Base-by-base conservation (phyloP, 257 asterid species). In the Capsicum pubescens region DNA sequence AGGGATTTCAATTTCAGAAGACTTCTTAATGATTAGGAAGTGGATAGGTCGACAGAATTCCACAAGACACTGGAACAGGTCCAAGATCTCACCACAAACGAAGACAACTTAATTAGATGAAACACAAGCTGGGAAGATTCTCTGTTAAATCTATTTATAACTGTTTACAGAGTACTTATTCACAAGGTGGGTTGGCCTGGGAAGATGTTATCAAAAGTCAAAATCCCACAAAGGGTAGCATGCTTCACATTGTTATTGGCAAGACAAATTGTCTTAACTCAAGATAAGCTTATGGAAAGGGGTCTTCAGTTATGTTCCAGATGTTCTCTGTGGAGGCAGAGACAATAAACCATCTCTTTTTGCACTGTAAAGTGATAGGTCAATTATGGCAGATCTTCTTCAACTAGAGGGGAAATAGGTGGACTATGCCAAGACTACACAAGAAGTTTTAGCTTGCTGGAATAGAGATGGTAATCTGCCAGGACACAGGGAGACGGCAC, bases 361-460 rank as follows among this genome's bases (percentile, higher is more conserved):
- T 26, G 5, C 42, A 63, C 42, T 63, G 42, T 21, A 63, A 63
- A 26, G 17, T 63, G 70, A 63, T 15, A 14, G 70, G 26, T 21
- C 39, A 21, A 63, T 63, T 11, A 10, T 10, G 70, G 42, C 0
- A 63, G 70, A 26, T 26, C 8, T 14, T 63, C 42, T 21, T 63
- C 42, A 10, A 63, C 70, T 63, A 21, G 70, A 63, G 70, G 16
- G 70, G 70, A 63, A 39, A 63, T 63, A 63, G 32, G 42, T 63
- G 70, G 70, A 63, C 70, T 63, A 63, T 63, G 70, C 42, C 39
- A 63, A 63, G 42, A 63, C 39, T 21, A 21, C 69, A 63, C 69
- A 63, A 36, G 42, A 63, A 63, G 69, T 21, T 21, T 63, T 63
- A 21, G 42, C 42, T 21, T 21, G 42, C 42, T 5, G 26, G 69